Percentiles rank a stretch among this genome's conserved stretches.
phyloP scores from a whole-genome alignment of 179 eudicot species.

The Gypsophila paniculata region DNA sequence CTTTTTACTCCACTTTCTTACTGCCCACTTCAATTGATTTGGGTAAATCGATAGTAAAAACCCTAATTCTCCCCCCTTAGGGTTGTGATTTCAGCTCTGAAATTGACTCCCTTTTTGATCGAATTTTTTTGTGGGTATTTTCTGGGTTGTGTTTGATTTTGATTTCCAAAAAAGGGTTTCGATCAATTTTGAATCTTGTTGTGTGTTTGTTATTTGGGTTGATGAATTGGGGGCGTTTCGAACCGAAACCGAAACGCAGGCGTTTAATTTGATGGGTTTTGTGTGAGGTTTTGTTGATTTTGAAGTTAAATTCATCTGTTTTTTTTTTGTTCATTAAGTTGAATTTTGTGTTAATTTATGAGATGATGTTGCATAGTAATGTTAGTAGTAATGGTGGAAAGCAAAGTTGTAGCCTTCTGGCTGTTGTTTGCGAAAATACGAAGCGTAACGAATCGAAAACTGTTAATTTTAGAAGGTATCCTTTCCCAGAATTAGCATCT shows the following conservation, averaged over 20 bases:
- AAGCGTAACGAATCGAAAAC: constrained; percentile 28
- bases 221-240: constrained; percentile 20
- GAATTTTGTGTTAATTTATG: neutral
- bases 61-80: constrained; percentile 1
- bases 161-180: constrained; percentile 12
- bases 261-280: constrained; percentile 18
- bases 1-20: constrained; percentile 11
- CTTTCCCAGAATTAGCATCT: constrained; percentile 66
- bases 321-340: neutral
- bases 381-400: constrained; percentile 32
- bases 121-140: neutral
- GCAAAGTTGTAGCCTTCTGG: constrained; percentile 67
- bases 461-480: constrained; percentile 36
- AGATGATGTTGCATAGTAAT: constrained; percentile 47
- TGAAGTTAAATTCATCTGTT: neutral
- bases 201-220: constrained; percentile 12
- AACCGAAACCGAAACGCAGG: neutral
- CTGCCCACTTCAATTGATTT: neutral
- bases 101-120: neutral
- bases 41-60: neutral
- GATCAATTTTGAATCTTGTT: constrained; percentile 20
- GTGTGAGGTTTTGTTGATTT: constrained; percentile 12
- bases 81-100: neutral
- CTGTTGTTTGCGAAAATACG: constrained; percentile 55
- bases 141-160: constrained; percentile 11